Base-by-base conservation (phyloP, 306 rosid species). In the Mimosa bimucronata region DNA sequence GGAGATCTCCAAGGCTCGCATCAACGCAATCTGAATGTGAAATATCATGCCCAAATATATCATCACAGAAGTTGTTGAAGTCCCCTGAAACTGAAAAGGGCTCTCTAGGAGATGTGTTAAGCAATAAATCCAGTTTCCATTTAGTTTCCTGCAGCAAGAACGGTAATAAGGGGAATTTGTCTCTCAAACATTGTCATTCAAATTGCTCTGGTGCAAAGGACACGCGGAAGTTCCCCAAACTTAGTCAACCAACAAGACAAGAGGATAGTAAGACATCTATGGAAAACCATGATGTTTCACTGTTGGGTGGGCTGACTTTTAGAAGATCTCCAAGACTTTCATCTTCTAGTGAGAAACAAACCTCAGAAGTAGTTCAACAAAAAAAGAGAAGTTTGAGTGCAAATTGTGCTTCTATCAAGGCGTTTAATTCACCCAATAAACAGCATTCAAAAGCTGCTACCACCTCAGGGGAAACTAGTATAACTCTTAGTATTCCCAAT, bases 291-390 rank as follows among this genome's bases (percentile, higher is more conserved):
- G 62, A 16, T 57, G 57, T 4, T 15, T 41, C 75, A 60, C 41
- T 69, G 19, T 64, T n/a, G 30, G 29, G 41, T 66, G 52, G 65
- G 58, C 15, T 73, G 66, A 44, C 44, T 11, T 64, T 70, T 81
- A 67, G 90, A 76, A 84, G 85, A 82, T 86, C 89, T 76, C 84
- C 86, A 46, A 87, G 88, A 83, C 68, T 77, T 71, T 74, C 79
- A 31, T 64, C 86, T 81, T 83, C 86, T 34, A 72, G 67, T 14
- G 82, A 29, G 37, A 42, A 64, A n/a, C 29, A 69, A 60, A 85
- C 21, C 29, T 41, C 83, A 57, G 74, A 31, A 61, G 25, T 9
- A 74, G 66, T 72, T 76, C 67, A 76, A 44, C 74, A 30, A 69
- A 83, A 74, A 46, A 77, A 46, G 9, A 73, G 71, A 66, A 53